Conservation (phyloP, 2,329 filamentous ascomycete genomes). For the Penicillium janthinellum region DNA sequence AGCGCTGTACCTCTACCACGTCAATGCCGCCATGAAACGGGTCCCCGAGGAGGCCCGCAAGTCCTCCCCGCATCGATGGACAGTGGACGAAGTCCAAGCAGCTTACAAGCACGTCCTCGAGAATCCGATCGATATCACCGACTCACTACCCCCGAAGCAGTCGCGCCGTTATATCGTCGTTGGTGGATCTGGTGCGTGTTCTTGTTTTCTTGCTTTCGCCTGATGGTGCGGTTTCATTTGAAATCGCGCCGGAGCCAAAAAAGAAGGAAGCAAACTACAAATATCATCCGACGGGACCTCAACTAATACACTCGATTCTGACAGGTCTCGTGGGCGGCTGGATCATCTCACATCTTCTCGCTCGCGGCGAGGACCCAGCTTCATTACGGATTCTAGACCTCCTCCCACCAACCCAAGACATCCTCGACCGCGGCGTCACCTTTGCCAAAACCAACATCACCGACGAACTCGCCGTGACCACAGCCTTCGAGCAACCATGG, state of each 20-base stretch:
- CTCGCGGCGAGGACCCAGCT: conserved; percentile 53
- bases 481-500: conserved; percentile 55
- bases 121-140: conserved; percentile 35
- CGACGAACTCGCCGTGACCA: conserved; percentile 46
- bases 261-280: neutral
- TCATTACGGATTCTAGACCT: conserved; percentile 60
- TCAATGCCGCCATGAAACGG: conserved; percentile 31
- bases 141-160: conserved; percentile 41
- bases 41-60: conserved; percentile 31
- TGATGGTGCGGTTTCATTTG: neutral
- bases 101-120: conserved; percentile 34
- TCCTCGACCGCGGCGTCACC: conserved; percentile 48
- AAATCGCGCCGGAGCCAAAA: neutral
- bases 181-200: conserved; percentile 40
- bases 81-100: conserved; percentile 34
- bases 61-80: conserved; percentile 37
- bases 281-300: neutral
- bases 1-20: conserved; percentile 33
- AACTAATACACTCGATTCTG: conserved; percentile 6
- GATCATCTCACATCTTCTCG: conserved; percentile 57
- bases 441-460: conserved; percentile 56
- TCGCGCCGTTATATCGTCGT: conserved; percentile 43
- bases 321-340: conserved; percentile 59
- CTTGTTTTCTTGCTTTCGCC: neutral
- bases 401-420: conserved; percentile 45